These are phyloP conservation scores for Neurospora discreta DNA, from an alignment of 495 filamentous ascomycete species.

Conservation along the genomic window DNA sequence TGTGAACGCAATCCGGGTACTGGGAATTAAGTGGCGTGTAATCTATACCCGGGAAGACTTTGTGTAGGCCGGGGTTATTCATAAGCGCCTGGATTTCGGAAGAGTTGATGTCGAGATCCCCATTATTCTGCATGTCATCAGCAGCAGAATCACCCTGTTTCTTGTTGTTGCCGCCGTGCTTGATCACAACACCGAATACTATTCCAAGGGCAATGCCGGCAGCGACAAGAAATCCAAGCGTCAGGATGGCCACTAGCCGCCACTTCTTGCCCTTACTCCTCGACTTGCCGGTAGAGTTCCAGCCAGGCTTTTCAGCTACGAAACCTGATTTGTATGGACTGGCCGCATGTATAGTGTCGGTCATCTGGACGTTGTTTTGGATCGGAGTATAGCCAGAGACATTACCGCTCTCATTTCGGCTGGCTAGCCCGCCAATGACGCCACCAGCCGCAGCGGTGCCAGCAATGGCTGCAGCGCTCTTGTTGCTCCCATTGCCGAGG, in stretches of 20 bases:
- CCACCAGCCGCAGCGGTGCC: constrained; percentile 42
- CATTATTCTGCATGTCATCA: constrained; percentile 41
- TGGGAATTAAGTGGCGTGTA: constrained; percentile 89
- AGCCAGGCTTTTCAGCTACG: constrained; percentile 42
- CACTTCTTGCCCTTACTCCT: constrained; percentile 55
- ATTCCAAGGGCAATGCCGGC: constrained; percentile 69
- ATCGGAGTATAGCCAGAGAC: constrained; percentile 29
- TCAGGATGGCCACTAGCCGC: constrained; percentile 51
- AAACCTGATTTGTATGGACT: constrained; percentile 2
- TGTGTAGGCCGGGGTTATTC: constrained; percentile 71
- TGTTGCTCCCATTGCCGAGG: constrained; percentile 30
- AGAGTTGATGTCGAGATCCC: constrained; percentile 63
- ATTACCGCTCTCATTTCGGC: constrained; percentile 26
- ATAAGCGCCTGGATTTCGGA: constrained; percentile 70
- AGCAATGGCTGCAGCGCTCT: constrained; percentile 20
- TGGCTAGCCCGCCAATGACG: constrained; percentile 40
- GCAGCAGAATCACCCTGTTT: constrained; percentile 14
- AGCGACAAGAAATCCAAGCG: constrained; percentile 50
- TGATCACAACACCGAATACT: constrained; percentile 60
- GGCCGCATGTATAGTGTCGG: constrained; percentile 14
- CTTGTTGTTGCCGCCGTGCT: constrained; percentile 16
- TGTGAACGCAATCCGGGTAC: constrained; percentile 71
- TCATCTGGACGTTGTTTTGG: constrained; percentile 12
- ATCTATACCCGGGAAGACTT: constrained; percentile 93
- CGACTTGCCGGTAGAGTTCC: constrained; percentile 37